These are phyloP conservation scores for Chlorella vulgaris DNA, from an alignment of 139 green algal species.

Conservation along the genomic window DNA sequence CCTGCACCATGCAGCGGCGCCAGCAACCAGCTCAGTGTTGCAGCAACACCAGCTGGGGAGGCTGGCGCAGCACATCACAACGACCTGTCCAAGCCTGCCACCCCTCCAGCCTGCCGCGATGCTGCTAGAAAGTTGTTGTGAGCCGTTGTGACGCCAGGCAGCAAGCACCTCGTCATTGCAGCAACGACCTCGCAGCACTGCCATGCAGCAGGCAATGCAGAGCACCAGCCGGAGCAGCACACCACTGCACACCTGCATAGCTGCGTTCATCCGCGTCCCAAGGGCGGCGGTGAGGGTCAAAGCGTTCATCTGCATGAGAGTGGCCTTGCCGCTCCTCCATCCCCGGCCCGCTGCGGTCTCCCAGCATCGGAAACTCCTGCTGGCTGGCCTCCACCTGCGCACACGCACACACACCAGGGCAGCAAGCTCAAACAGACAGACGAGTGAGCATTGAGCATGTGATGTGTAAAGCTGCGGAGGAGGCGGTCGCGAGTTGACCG, in stretches of 20 bases:
- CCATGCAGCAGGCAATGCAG: no score
- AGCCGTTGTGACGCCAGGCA: no score
- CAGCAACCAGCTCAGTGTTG: background rate
- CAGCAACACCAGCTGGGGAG: background rate
- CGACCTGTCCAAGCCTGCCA: no score
- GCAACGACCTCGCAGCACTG: no score
- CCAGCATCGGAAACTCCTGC: constrained; percentile 47
- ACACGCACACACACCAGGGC: no score
- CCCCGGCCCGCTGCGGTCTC: background rate
- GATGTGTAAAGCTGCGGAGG: no score
- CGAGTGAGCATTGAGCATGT: background rate
- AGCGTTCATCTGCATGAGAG: background rate
- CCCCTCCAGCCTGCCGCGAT: no score
- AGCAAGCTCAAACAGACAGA: background rate
- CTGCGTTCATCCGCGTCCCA: constrained; percentile 42
- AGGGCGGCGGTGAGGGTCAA: constrained; percentile 5
- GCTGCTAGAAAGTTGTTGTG: no score
- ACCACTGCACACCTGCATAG: constrained; percentile 5
- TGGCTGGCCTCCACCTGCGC: constrained; percentile 35
- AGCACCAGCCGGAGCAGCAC: background rate
- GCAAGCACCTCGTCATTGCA: no score
- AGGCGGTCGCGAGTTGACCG: no score
- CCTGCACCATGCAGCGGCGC: background rate
- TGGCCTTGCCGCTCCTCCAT: background rate
- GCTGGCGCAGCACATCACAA: background rate